Conservation (phyloP, 73 alveolate genomes). For the Paramecium bursaria region DNA sequence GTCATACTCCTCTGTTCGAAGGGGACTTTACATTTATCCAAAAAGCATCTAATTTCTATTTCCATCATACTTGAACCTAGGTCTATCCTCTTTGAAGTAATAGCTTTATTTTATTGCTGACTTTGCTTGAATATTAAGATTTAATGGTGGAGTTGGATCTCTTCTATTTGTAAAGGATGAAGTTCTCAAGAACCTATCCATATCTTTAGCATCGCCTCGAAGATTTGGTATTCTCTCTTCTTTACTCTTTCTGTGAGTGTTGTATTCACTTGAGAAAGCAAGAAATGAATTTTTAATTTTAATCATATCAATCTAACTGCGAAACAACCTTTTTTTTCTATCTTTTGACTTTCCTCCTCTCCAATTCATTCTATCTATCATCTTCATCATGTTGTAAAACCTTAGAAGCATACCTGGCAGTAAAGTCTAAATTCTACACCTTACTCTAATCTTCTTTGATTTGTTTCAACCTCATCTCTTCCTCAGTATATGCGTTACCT, state of each 20-base stretch:
- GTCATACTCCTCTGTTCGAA: conserved; percentile 32
- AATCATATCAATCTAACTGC: conserved; percentile 15
- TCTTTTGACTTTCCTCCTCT: conserved; percentile 50
- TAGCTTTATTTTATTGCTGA: neutral
- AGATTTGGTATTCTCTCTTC: neutral
- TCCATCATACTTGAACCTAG: conserved; percentile 22
- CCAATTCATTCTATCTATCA: conserved; percentile 57
- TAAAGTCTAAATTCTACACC: conserved; percentile 55
- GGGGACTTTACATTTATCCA: conserved; percentile 34
- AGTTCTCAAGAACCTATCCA: neutral
- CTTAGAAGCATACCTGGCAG: conserved; percentile 45
- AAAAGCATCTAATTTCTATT: conserved; percentile 13
- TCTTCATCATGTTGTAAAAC: conserved; percentile 24
- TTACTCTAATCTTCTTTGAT: conserved; percentile 20
- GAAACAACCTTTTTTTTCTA: conserved; percentile 43
- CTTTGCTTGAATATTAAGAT: neutral
- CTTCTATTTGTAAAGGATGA: neutral
- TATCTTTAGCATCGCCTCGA: neutral
- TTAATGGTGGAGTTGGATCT: neutral
- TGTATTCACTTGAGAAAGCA: conserved; percentile 17
- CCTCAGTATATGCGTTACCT: conserved; percentile 63
- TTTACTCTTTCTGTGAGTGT: neutral
- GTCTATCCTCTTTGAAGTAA: neutral
- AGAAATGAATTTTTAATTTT: conserved; percentile 25
- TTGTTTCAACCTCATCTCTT: conserved; percentile 33